Percentiles rank a stretch among this genome's conserved stretches.
These are phyloP conservation scores for Stagonosporopsis chrysanthemi DNA, from an alignment of 2,329 filamentous ascomycete species.

Conservation along the genomic window DNA sequence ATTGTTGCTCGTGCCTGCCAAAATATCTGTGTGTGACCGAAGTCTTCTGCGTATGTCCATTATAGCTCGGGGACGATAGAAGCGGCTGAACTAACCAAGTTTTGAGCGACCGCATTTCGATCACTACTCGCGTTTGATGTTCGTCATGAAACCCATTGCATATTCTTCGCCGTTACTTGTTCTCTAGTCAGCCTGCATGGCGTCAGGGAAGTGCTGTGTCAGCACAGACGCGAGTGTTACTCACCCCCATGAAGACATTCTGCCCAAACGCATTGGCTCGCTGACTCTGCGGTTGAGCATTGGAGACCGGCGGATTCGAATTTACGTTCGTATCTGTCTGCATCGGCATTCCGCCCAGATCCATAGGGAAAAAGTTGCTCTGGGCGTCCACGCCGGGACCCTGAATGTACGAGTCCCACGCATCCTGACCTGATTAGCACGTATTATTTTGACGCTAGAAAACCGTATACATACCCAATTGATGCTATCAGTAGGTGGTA, in stretches of 20 bases:
- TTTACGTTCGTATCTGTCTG: conserved; percentile 38
- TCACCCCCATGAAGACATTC: conserved; percentile 52
- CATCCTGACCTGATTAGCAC: conserved; percentile 52
- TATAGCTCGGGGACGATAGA: background rate
- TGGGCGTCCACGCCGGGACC: conserved; percentile 57
- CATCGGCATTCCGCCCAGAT: conserved; percentile 45
- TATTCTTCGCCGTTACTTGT: conserved; percentile 36
- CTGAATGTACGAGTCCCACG: conserved; percentile 74
- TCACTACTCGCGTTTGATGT: conserved; percentile 12
- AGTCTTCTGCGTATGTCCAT: background rate
- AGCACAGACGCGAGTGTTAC: conserved; percentile 17
- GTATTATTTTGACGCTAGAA: background rate
- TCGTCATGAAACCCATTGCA: conserved; percentile 41
- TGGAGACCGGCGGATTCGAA: conserved; percentile 24
- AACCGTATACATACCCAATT: conserved; percentile 65
- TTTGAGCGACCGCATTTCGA: background rate
- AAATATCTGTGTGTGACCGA: too few species aligned
- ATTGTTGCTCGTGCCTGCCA: too few species aligned
- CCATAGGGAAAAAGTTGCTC: conserved; percentile 56
- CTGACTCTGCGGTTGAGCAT: conserved; percentile 31
- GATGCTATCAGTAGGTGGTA: conserved; percentile 59
- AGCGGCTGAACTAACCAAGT: background rate
- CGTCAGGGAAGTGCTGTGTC: background rate
- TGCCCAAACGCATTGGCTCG: conserved; percentile 42
- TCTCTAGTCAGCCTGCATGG: conserved; percentile 38